Base-by-base conservation (phyloP, 345 rosid genomes). In the Arabidopsis suecica region DNA sequence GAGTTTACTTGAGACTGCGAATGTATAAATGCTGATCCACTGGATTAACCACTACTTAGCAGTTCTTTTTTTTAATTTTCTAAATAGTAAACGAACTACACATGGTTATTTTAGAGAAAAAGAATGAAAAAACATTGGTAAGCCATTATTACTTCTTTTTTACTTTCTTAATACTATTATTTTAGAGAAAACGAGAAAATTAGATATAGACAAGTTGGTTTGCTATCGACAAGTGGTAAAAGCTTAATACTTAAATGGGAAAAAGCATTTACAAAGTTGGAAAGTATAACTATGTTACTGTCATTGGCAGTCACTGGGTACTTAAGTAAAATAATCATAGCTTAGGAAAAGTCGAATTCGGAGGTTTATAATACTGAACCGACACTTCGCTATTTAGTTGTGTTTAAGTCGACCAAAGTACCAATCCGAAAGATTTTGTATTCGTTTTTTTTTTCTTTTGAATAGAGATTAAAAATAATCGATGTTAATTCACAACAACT, bases 101-200 rank as follows among this genome's bases (percentile, higher is more conserved):
- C 71, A 47, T 74, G 78, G 4, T 22, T 65, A 1, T 7, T 16
- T 18, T 10, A 36, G 58, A 44, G 18, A 23, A 22, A 38, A 54
- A 42, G n/a, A 64, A 9, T 54, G 14, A 13, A 53, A 71, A 71
- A 14, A 3, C 20, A 18, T 18, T 9, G n/a, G 30, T 6, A 11
- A 7, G 1, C 48, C 23, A 61, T 62, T 32, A 62, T 64, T 14
- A 56, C 32, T 8, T 28, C 6, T 65, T 36, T 36, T 65, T 3
- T 5, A 23, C 51, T 74, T 74, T 65, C 66, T 74, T n/a, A 65
- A 55, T 5, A 16, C 18, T 16, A 16, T 32, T 73, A 64, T 64
- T 57, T 56, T 6, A 36, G 41, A 47, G 65, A 65, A 55, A 22
- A 57, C 4, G 7, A 65, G 16, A 12, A 57, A 34, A 55, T 16